These are phyloP conservation scores for Thermomyces lanuginosus DNA, from an alignment of 2,329 filamentous ascomycete species.

Conservation along the genomic window DNA sequence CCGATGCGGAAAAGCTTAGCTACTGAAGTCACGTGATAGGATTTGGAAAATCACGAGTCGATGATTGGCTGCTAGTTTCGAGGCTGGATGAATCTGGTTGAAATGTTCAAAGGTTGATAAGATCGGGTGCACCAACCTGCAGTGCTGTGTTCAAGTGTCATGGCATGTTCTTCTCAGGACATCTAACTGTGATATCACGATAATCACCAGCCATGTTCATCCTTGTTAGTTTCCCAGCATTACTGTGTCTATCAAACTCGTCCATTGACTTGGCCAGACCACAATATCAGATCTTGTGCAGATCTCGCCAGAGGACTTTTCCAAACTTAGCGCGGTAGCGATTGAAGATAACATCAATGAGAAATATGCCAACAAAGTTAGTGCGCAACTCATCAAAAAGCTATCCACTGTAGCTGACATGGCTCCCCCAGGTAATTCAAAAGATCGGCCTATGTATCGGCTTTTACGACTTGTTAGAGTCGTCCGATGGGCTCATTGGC, in stretches of 20 bases:
- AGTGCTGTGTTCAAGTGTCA: too few species aligned
- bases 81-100: too few species aligned
- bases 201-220: slow-evolving; percentile 30
- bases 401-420: slow-evolving; percentile 1
- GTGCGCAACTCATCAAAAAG: neutral
- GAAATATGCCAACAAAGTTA: slow-evolving; percentile 86
- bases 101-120: too few species aligned
- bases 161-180: slow-evolving; percentile 1
- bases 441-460: slow-evolving; percentile 88
- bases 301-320: slow-evolving; percentile 76
- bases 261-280: slow-evolving; percentile 37
- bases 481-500: slow-evolving; percentile 84
- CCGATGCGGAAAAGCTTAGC: too few species aligned
- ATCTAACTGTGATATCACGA: slow-evolving; percentile 1
- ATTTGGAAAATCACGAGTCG: neutral
- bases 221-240: slow-evolving; percentile 23
- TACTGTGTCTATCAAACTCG: neutral
- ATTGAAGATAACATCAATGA: slow-evolving; percentile 94
- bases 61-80: neutral
- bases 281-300: slow-evolving; percentile 90
- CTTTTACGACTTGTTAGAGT: slow-evolving; percentile 76
- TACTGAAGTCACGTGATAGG: slow-evolving; percentile 2
- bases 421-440: slow-evolving; percentile 52
- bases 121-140: too few species aligned
- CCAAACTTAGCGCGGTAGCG: slow-evolving; percentile 60